These are phyloP conservation scores for Jaenimonas drosophilae DNA, from an alignment of 208 protist genomes.

Conservation along the genomic window DNA sequence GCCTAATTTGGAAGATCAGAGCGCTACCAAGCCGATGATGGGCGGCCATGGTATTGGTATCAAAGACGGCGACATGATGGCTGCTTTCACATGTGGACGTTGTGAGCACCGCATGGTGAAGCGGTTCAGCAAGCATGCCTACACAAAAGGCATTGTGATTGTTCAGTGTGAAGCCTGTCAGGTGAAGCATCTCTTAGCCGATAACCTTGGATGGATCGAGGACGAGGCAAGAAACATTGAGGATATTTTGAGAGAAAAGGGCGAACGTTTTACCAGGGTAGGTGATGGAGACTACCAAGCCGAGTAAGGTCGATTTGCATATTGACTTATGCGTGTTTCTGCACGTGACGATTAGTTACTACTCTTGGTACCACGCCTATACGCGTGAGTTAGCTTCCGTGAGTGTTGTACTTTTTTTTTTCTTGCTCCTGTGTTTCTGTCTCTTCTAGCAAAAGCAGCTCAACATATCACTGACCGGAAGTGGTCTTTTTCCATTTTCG, in stretches of 20 bases:
- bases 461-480: no score
- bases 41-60: constrained; percentile 73
- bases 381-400: no score
- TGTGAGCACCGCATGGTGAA: constrained; percentile 87
- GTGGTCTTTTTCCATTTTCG: no score
- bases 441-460: no score
- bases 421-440: no score
- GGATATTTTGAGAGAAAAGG: constrained; percentile 68
- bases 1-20: no score
- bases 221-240: constrained; percentile 73
- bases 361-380: no score
- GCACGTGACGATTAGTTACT: no score
- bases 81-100: constrained; percentile 80
- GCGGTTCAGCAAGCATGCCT: constrained; percentile 86
- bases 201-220: constrained; percentile 88
- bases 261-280: constrained; percentile 57
- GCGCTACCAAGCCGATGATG: constrained; percentile 59
- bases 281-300: constrained; percentile 52
- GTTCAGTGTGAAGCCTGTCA: constrained; percentile 82
- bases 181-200: constrained; percentile 82
- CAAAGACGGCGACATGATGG: constrained; percentile 71
- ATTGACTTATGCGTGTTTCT: no score
- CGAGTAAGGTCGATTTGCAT: no score
- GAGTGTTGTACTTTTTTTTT: no score
- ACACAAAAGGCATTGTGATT: constrained; percentile 90